A percentile compares a stretch with the other conserved stretches of the same genome.
phyloP scores from a whole-genome alignment of 2,329 filamentous ascomycete genomes.

The Alternaria triticimaculans region DNA sequence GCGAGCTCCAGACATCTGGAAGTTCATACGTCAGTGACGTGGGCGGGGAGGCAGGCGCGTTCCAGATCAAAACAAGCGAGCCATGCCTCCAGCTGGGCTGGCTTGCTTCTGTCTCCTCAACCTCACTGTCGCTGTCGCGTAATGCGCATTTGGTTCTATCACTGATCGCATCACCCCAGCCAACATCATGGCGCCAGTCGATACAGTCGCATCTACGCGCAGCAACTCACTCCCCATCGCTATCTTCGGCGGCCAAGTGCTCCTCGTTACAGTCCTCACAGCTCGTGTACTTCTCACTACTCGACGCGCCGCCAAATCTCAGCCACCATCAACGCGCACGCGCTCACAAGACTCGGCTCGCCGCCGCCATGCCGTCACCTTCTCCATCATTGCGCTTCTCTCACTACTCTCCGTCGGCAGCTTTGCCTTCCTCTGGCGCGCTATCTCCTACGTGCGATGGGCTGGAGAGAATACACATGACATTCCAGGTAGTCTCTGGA shows the following conservation, averaged over 20 bases:
- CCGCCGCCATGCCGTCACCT: conserved; percentile 45
- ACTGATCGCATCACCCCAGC: conserved; percentile 6
- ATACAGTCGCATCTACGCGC: conserved; percentile 35
- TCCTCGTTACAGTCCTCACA: conserved; percentile 40
- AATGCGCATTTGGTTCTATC: conserved; percentile 18
- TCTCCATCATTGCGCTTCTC: conserved; percentile 55
- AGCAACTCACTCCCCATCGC: conserved; percentile 45
- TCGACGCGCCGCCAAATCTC: conserved; percentile 36
- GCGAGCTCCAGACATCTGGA: conserved; percentile 1
- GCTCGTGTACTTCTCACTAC: conserved; percentile 38
- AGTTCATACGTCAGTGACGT: conserved; percentile 28
- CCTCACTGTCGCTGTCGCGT: conserved; percentile 9
- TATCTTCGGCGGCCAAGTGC: conserved; percentile 39
- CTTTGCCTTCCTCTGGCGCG: conserved; percentile 54
- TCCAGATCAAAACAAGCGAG: conserved; percentile 34
- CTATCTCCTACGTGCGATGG: conserved; percentile 60
- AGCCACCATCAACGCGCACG: conserved; percentile 45
- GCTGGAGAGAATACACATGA: conserved; percentile 51
- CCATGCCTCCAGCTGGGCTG: not conserved
- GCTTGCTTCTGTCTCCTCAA: conserved; percentile 3
- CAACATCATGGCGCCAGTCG: conserved; percentile 45
- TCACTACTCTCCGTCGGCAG: conserved; percentile 56
- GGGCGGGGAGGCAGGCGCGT: conserved; percentile 35
- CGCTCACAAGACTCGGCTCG: conserved; percentile 41
- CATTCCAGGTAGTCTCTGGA: conserved; percentile 51